Evolutionary conservation across 2,329 filamentous ascomycete species (phyloP), one percentile per base, ranked within the genome.

Genomic region (Ophiosphaerella herpotricha): DNA sequence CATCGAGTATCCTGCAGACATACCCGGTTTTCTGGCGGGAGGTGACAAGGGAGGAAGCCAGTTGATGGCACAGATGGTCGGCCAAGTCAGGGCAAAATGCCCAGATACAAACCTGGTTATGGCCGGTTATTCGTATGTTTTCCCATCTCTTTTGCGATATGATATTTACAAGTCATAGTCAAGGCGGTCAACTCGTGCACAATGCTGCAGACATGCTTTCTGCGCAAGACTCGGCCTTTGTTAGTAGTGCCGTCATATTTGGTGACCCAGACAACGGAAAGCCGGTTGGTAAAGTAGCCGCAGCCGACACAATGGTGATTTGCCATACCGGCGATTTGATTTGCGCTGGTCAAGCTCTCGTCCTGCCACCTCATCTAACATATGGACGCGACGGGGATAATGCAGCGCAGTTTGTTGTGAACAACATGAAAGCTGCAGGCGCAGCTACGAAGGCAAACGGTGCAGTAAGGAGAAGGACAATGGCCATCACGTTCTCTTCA

Each of bases 1-100:
- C 43, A 78, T 84, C 16, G 71, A 78, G 29, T 85, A 84, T 58
- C 68, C 76, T 2, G 82, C 81, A n/a, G 56, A 63, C 31, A 48
- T 72, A 9, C 54, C 59, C 3, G 80, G 80, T 0, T 81, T 80
- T 54, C 63, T 80, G 4, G 68, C 67, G 11, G 77, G 78, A 6
- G 80, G 80, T 1, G 78, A 80, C 54, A 57, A 63, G 4, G 62
- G 48, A 8, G 80, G 80, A 5, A 77, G 75, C 43, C 59, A 61
- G 34, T 72, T 67, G 48, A 80, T 82, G 77, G 74, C 76, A 35
- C 58, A 71, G 23, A 64, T 68, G 59, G 67, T 72, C 1, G 62
- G 60, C n/a, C 60, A 76, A 54, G 75, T 77, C 5, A 67, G 72
- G 36, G 57, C 61, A 13, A 64, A 72, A 35, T 81, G 78, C 52